Base-by-base conservation (phyloP, 2,329 filamentous ascomycete species). In the Setomelanomma holmii region DNA sequence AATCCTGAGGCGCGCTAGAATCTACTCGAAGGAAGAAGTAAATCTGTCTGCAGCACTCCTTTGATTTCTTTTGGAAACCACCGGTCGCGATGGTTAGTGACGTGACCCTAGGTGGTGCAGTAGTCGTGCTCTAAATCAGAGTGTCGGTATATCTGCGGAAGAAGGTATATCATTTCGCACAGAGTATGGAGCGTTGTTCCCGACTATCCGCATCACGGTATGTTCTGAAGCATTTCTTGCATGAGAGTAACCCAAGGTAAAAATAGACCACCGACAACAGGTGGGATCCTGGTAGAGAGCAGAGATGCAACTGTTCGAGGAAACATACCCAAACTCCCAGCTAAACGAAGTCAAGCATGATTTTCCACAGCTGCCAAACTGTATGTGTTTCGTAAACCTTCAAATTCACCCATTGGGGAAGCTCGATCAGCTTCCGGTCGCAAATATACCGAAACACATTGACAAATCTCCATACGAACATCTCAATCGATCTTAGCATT, bases 401-500 rank as follows among this genome's bases (percentile, higher is more conserved):
- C 45, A 58, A 58, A 50, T 60, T 48, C 38, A 52, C 53, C 49
- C 56, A 56, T 47, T 41, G 49, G 40, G 27, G 53, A 39, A 40
- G 40, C 40, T 52, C 39, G 30, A 35, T 38, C 30, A 51, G 45
- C 35, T 46, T 46, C 46, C 44, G 46, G 42, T 46, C 51, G 48
- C 53, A 56, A 49, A 49, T 53, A 36, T n/a, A 51, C 54, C 60
- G 60, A 66, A 57, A 67, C 68, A 49, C 35, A 34, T 44, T 72
- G 70, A 73, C 69, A 70, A 72, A 72, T 72, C 58, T 53, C 59
- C 51, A 65, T 42, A 67, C 64, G 61, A 50, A 46, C 45, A 17
- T 36, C 27, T 56, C 53, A 92, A 74, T 93, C 90, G 66, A 92
- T 85, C 77, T 90, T 91, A 17, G 90, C 90, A 65, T 82, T 86